Percentiles rank a stretch among this genome's conserved stretches.
Evolutionary conservation across 768 basidiomycete genomes (phyloP).

Genomic region (Tylopilus cervinicoccineus): DNA sequence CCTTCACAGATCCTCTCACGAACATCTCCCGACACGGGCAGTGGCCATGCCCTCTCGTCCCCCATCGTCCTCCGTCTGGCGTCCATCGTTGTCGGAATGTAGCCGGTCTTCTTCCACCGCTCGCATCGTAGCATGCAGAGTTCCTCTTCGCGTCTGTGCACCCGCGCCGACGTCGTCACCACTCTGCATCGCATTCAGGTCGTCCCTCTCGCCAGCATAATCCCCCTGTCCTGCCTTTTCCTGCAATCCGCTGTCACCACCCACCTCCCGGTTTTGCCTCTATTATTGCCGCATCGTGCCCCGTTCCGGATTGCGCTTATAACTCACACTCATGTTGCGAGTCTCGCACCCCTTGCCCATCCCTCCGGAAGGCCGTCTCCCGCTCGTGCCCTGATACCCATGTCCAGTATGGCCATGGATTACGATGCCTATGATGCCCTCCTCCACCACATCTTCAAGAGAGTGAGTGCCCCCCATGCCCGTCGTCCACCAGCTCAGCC

Average conservation of each 20-base stretch:
- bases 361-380: background rate
- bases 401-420: constrained; percentile 29
- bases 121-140: background rate
- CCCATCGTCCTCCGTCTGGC: constrained; percentile 3
- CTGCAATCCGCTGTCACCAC: constrained; percentile 9
- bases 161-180: constrained; percentile 12
- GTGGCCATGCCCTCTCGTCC: background rate
- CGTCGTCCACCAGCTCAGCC: background rate
- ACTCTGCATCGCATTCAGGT: constrained; percentile 4
- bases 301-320: constrained; percentile 4
- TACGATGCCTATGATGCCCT: constrained; percentile 81
- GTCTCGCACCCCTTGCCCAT: background rate
- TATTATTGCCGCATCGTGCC: constrained; percentile 2
- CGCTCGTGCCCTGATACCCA: background rate
- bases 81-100: constrained; percentile 20
- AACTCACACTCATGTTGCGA: constrained; percentile 20
- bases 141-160: constrained; percentile 7
- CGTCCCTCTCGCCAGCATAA: background rate
- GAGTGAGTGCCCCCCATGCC: constrained; percentile 38
- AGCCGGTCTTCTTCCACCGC: constrained; percentile 2
- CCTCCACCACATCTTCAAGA: constrained; percentile 75
- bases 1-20: constrained; percentile 27
- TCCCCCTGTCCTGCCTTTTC: background rate
- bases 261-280: background rate
- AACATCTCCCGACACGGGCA: constrained; percentile 3